Evolutionary conservation across 179 eudicot species (phyloP), one percentile per base, ranked within the genome.

Genomic region (Silene noctiflora): DNA sequence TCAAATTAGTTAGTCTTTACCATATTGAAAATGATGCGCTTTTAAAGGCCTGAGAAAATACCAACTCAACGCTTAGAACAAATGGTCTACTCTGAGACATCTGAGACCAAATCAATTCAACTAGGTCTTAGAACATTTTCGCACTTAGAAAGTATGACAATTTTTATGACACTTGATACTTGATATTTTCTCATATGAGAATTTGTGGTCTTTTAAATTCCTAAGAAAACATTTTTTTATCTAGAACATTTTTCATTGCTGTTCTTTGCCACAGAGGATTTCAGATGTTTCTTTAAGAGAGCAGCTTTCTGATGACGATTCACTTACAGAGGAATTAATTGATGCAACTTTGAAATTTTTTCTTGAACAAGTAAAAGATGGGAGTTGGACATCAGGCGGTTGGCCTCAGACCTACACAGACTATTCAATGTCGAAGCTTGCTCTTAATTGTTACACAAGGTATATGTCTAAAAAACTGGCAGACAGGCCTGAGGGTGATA

Each of bases 401-500:
- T 95, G 99, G 99, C 93, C 97, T 60, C 87, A 87, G 65, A 80
- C 83, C 21, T 82, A 75, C 68, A 93, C 99, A 0, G 99, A 92
- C 74, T 95, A 95, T 71, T 86, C 99, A 3, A 24, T 92, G 79
- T 95, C 99, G 12, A 95, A 95, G 75, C 89, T 95, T 53, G 97
- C 95, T n/a, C 81, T 91, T 6, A 95, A 95, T 71, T 84, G 89
- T 64, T 93, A 91, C 88, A 88, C 95, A 1, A 91, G 99, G 79
- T 71, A 89, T 33, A 80, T 91, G 86, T 95, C 91, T 1, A 89
- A 78, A 76, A 63, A 51, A 73, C 83, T 92, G 29, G 75, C 85
- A 19, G 87, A 88, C 6, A 73, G 89, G 44, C 95, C 91, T 55
- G 95, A 89, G 42, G 97, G 93, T 35, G 74, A 86, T 8, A 89